Base-by-base conservation (phyloP, 2,329 filamentous ascomycete genomes). In the Teratosphaeria destructans region DNA sequence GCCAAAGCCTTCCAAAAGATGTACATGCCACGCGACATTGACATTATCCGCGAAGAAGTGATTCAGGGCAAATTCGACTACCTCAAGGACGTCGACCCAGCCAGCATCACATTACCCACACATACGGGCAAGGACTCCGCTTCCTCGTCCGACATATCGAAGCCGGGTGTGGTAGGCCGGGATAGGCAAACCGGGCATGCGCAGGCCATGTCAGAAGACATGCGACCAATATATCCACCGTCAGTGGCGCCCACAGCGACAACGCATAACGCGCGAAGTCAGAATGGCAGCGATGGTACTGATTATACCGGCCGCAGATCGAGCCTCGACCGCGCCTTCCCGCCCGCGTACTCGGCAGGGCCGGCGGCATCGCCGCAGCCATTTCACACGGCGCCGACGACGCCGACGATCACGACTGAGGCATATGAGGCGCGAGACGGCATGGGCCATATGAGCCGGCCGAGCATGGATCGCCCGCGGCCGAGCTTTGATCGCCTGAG, bases 11-110 rank as follows among this genome's bases (percentile, higher is more conserved):
- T 94, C 56, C 94, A 97, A 74, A 99, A 99, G 76, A 88, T 96
- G 58, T 97, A 91, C 76, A 89, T 88, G 74, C 94, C 94, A 3
- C 87, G 88, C 66, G 94, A 99, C 69, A 80, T 96, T 60, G 94
- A 99, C 72, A 95, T 99, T 64, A 86, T 99, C 69, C 90, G 94
- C 55, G 94, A 99, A 74, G 91, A 97, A 77, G 85, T 95, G 62
- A 84, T 84, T 32, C 81, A 86, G 76, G 94, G 94, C 66, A 86
- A 87, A 70, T 97, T 95, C 72, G 85, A 88, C 65, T 84, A 90
- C 68, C 79, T 93, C 56, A 82, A 85, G 59, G 74, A 83, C 49
- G 77, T 78, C 57, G 80, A 81, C 57, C 76, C 78, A 5, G 61
- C 60, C 6, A 64, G 63, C 29, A 63, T 70, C 8, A 71, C 79